Evolutionary conservation across 345 rosid species (phyloP).

Genomic region (Citrus australasica): DNA sequence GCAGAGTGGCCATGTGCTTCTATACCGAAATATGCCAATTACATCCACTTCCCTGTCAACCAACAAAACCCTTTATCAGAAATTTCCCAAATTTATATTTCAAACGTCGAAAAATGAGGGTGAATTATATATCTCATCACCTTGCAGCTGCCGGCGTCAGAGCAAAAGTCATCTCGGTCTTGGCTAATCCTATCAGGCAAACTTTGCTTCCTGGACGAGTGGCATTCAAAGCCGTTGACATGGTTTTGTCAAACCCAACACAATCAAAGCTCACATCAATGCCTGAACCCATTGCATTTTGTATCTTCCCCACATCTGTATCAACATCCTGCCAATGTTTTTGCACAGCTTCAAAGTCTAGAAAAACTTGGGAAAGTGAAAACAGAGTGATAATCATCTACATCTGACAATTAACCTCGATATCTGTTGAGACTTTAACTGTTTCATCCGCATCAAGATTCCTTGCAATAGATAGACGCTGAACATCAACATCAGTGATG

Average conservation of each 20-base stretch:
- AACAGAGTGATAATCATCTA: too few species aligned
- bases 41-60: conserved; percentile 57
- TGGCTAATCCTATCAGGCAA: conserved; percentile 56
- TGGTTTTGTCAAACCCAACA: conserved; percentile 27
- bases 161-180: conserved; percentile 49
- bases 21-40: conserved; percentile 59
- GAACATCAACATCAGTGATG: conserved; percentile 46
- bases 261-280: too few species aligned
- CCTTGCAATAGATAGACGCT: conserved; percentile 44
- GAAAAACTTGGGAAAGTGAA: neutral
- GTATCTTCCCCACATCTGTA: conserved; percentile 42
- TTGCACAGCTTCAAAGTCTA: neutral
- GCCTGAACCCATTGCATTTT: neutral
- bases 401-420: conserved; percentile 31
- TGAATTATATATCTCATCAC: conserved; percentile 16
- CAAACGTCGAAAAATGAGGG: neutral
- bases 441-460: conserved; percentile 46
- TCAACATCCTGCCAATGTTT: conserved; percentile 33
- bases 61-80: neutral
- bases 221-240: conserved; percentile 50
- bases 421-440: conserved; percentile 44
- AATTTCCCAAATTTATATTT: neutral
- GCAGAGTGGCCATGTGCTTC: conserved; percentile 62
- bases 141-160: conserved; percentile 60
- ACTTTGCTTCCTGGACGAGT: conserved; percentile 60